These are phyloP conservation scores for Magnolia officinalis DNA, from an alignment of 164 flowering plant species.

Conservation along the genomic window DNA sequence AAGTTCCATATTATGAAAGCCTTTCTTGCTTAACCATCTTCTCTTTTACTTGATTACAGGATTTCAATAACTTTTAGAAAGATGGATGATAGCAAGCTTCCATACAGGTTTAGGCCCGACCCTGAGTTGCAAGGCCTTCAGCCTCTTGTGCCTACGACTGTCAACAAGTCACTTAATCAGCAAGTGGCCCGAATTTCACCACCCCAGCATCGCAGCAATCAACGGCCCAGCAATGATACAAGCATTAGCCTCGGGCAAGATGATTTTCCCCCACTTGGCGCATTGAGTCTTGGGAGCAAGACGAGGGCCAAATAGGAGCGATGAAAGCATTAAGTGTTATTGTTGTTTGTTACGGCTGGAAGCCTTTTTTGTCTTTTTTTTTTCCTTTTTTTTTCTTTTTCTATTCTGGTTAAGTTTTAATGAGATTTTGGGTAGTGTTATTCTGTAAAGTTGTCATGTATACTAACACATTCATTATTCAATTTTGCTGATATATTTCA, in stretches of 20 bases:
- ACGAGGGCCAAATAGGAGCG: not conserved
- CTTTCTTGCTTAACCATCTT: not conserved
- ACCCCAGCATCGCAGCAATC: not conserved
- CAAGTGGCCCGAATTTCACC: conserved; percentile 1
- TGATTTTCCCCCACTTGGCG: conserved; percentile 44
- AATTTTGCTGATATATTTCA: too few species aligned
- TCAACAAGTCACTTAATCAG: conserved; percentile 23
- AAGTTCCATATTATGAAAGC: not conserved
- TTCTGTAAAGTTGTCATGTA: too few species aligned
- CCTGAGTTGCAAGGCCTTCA: conserved; percentile 74
- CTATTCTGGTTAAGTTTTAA: too few species aligned
- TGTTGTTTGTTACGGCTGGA: not conserved
- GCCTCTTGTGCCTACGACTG: conserved; percentile 45
- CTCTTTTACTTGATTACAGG: conserved; percentile 29
- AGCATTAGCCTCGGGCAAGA: conserved; percentile 6
- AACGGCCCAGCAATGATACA: not conserved
- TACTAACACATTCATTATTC: too few species aligned
- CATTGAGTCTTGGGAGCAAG: conserved; percentile 2
- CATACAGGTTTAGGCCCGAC: conserved; percentile 52
- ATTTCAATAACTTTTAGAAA: conserved; percentile 94
- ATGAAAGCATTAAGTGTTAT: not conserved
- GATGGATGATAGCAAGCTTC: conserved; percentile 79
- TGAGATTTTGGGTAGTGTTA: too few species aligned
- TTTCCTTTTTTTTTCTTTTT: too few species aligned
- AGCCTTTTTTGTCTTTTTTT: too few species aligned